phyloP scores from a whole-genome alignment of 2,329 filamentous ascomycete genomes.

The Phaeophleospora eucalypticola region DNA sequence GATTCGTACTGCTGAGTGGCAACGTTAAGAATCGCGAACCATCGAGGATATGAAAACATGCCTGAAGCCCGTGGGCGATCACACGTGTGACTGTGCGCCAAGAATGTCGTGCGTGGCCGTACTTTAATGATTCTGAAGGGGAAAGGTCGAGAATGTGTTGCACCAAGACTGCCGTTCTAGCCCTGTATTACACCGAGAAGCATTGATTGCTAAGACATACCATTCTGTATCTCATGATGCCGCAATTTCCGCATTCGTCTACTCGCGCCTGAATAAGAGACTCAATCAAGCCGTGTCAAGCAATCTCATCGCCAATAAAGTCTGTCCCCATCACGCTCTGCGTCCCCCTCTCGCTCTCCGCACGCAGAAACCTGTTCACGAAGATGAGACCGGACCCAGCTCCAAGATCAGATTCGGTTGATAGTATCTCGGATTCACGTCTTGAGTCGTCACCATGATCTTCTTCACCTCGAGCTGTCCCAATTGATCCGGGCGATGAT shows the following conservation, averaged over 20 bases:
- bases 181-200: background rate
- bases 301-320: background rate
- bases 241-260: too few relatives aligned
- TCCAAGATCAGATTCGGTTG: slow-evolving; percentile 2
- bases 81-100: background rate
- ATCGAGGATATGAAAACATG: too few relatives aligned
- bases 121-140: background rate
- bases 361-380: too few relatives aligned
- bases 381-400: too few relatives aligned
- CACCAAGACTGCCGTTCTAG: background rate
- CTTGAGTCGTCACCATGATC: background rate
- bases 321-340: too few relatives aligned
- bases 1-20: background rate
- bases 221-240: too few relatives aligned
- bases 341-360: too few relatives aligned
- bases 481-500: background rate
- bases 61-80: background rate
- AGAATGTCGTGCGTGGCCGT: background rate
- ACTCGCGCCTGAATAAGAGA: background rate
- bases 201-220: background rate
- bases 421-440: background rate
- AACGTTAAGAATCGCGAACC: background rate
- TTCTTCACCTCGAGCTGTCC: background rate
- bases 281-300: background rate
- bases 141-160: background rate